phyloP scores from a whole-genome alignment of 2,329 filamentous ascomycete genomes.

The Pestalotiopsis sp. region DNA sequence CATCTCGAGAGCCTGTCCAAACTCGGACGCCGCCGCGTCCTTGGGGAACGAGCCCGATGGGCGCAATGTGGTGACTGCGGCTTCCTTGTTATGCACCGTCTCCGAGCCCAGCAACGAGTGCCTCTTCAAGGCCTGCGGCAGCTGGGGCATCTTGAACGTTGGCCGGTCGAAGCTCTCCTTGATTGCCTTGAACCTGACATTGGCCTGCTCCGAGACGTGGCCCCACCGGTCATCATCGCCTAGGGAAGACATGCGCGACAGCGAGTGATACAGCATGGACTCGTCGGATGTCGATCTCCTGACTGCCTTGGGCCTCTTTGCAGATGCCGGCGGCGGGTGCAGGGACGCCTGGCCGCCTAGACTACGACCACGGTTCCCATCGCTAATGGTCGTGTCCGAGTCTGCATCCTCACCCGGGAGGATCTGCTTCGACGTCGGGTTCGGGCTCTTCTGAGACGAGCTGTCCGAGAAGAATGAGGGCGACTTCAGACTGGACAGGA shows the following conservation, averaged over 20 bases:
- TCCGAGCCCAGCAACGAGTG: conserved; percentile 26
- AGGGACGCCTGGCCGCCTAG: conserved; percentile 8
- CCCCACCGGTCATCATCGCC: conserved; percentile 83
- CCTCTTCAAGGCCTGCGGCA: conserved; percentile 53
- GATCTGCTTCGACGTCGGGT: conserved; percentile 22
- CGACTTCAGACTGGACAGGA: conserved; percentile 38
- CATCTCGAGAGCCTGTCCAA: conserved; percentile 63
- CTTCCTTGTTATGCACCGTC: conserved; percentile 20
- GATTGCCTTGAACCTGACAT: conserved; percentile 87
- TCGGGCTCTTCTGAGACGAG: conserved; percentile 27
- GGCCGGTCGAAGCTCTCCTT: conserved; percentile 83
- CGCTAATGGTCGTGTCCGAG: conserved; percentile 18
- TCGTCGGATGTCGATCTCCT: conserved; percentile 74
- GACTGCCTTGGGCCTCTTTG: conserved; percentile 40
- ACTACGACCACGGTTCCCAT: background rate
- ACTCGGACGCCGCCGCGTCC: conserved; percentile 33
- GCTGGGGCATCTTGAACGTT: conserved; percentile 70
- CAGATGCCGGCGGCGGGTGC: conserved; percentile 23
- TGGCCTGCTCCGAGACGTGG: conserved; percentile 81
- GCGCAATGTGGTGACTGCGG: conserved; percentile 18
- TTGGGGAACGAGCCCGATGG: conserved; percentile 23
- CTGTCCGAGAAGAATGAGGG: conserved; percentile 42
- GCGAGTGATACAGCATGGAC: conserved; percentile 73
- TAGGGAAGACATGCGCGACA: conserved; percentile 79
- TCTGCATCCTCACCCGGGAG: conserved; percentile 20